Evolutionary conservation across 192 early-diverging fungal genomes (phyloP).

Genomic region (Obelidium mucronatum): DNA sequence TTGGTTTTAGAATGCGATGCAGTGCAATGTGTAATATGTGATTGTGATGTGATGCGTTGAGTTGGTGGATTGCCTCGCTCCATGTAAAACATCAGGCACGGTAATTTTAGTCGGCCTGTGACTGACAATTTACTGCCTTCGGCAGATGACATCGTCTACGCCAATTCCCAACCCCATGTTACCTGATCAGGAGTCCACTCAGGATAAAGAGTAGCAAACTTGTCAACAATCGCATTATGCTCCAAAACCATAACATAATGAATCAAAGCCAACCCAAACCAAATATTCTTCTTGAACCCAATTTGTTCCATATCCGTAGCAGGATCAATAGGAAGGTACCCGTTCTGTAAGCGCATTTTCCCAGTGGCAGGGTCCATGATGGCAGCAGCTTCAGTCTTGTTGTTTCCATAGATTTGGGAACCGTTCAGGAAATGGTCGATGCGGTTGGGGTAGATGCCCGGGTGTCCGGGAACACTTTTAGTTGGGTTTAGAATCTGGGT

Average conservation of each 20-base stretch:
- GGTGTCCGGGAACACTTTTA: background rate
- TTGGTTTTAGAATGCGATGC: too few relatives aligned
- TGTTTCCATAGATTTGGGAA: background rate
- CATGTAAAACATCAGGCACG: too few relatives aligned
- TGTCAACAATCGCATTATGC: conserved; percentile 2
- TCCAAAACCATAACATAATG: background rate
- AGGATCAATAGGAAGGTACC: background rate
- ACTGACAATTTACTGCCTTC: too few relatives aligned
- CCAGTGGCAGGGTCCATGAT: background rate
- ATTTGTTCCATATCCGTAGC: too few relatives aligned
- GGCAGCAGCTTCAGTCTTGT: background rate
- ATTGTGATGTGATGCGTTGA: too few relatives aligned
- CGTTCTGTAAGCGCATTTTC: background rate
- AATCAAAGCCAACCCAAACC: background rate
- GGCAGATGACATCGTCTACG: too few relatives aligned
- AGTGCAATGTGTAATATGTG: too few relatives aligned
- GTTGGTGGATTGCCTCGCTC: too few relatives aligned
- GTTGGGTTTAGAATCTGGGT: background rate
- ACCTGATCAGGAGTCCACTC: background rate
- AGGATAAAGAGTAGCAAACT: background rate
- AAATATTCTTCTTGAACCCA: background rate
- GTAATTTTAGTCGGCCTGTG: too few relatives aligned
- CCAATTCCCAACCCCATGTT: too few relatives aligned
- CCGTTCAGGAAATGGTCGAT: conserved; percentile 7
- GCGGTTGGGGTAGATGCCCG: background rate